Percentiles rank a stretch among this genome's conserved stretches.
phyloP scores from a whole-genome alignment of 179 eudicot species.

The Camellia oleifera region DNA sequence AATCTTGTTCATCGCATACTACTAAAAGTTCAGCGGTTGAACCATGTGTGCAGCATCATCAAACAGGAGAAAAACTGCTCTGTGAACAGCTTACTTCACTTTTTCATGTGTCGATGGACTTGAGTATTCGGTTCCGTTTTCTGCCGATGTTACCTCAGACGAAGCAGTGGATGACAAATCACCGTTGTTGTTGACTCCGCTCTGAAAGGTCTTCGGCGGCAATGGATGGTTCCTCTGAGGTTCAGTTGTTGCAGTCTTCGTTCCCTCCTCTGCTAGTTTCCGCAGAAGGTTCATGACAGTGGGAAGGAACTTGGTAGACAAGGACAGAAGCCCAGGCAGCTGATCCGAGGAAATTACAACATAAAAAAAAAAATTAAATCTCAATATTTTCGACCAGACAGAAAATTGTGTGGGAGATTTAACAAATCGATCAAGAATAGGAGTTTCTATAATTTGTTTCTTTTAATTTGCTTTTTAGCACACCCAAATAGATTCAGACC shows the following conservation, averaged over 20 bases:
- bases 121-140: constrained; percentile 68
- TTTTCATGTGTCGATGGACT: constrained; percentile 54
- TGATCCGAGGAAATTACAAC: constrained; percentile 21
- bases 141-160: constrained; percentile 53
- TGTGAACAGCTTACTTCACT: constrained; percentile 21
- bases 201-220: constrained; percentile 38
- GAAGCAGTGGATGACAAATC: constrained; percentile 64
- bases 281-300: constrained; percentile 85
- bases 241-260: constrained; percentile 43
- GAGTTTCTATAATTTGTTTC: not conserved
- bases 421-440: not conserved
- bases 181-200: constrained; percentile 29
- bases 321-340: constrained; percentile 89
- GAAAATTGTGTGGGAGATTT: not conserved
- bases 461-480: not conserved
- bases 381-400: not conserved
- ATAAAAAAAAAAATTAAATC: not conserved
- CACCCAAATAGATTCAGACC: not conserved
- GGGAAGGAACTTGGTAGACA: constrained; percentile 87
- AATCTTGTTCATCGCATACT: constrained; percentile 10
- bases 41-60: not conserved
- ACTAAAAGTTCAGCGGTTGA: not conserved
- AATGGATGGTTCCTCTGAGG: constrained; percentile 52
- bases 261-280: constrained; percentile 87
- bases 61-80: not conserved